Evolutionary conservation across 306 rosid species (phyloP), one percentile per base, ranked within the genome.

Genomic region (Prunus armeniaca): DNA sequence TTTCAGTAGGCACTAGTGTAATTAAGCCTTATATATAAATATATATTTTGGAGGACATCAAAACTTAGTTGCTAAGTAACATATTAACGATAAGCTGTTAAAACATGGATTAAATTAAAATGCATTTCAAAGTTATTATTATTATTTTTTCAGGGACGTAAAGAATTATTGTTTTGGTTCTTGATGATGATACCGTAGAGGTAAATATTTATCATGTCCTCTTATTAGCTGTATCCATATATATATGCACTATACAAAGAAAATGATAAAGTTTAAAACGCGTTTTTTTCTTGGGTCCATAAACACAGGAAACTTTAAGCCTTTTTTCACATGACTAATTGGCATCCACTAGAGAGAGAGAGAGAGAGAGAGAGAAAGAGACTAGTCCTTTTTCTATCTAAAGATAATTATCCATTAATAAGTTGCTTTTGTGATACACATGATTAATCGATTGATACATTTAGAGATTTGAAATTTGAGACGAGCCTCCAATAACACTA

Each of bases 201-300:
- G 74, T 14, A 69, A 57, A 18, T 67, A 14, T 73, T 60, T 71
- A 43, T 51, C 10, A 18, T 72, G 41, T 58, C 78, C 76, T 63
- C 41, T 1, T 5, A 34, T 34, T 34, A 34, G 41, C 41, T 34
- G 41, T 34, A 34, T 7, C 43, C 9, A 38, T 38, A 38, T 38
- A 30, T 25, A 71, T 76, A 62, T n/a, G 80, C 75, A 67, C 25
- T 41, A 51, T 25, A 20, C 72, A 72, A 57, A 77, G 67, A 61
- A 60, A 73, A 52, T 9, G 47, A 41, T 38, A 76, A 66, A 56
- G 81, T 50, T 50, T 5, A 63, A 27, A 56, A 85, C 88, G 88
- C 84, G 82, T 88, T 74, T 22, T 38, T 28, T 74, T 22, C 34
- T 79, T 67, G 69, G 82, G 81, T 71, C 19, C 87, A 82, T 76